Percentiles rank a stretch among this genome's conserved stretches.
Evolutionary conservation across 805 yeast genomes (phyloP).

Genomic region (Barnettozyma sp.): DNA sequence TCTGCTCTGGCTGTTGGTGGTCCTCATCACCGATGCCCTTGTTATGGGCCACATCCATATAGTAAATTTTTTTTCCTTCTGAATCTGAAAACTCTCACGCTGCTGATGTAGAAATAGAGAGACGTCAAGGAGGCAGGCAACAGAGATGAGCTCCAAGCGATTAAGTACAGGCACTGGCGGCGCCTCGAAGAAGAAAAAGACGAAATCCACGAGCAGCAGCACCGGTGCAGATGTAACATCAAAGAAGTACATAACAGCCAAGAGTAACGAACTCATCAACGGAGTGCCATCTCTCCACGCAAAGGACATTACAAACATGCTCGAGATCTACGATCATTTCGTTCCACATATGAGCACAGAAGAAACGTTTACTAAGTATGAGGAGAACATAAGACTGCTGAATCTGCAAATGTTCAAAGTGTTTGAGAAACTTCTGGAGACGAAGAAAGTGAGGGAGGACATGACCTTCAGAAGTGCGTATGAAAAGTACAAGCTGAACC

Average conservation of each 20-base stretch:
- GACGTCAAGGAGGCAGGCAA: slow-evolving; percentile 2
- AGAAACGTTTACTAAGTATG: slow-evolving; percentile 16
- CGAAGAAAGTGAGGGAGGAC: slow-evolving; percentile 20
- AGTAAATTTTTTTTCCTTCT: no score
- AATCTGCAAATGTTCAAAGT: slow-evolving; percentile 19
- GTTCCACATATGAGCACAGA: slow-evolving; percentile 18
- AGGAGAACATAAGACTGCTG: slow-evolving; percentile 17
- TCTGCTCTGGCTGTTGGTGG: no score
- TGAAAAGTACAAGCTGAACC: slow-evolving; percentile 40
- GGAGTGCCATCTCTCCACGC: slow-evolving; percentile 6
- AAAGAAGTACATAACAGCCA: slow-evolving; percentile 12
- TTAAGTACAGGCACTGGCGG: no score
- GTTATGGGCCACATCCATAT: no score
- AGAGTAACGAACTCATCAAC: slow-evolving; percentile 9
- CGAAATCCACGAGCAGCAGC: slow-evolving; percentile 7
- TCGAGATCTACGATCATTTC: slow-evolving; percentile 19
- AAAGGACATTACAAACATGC: slow-evolving; percentile 6
- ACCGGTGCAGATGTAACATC: slow-evolving; percentile 8
- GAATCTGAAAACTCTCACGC: no score
- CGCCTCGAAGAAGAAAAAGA: no score
- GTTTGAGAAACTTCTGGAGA: slow-evolving; percentile 20
- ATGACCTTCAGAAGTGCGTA: slow-evolving; percentile 61
- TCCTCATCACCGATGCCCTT: no score
- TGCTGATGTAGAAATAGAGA: no score
- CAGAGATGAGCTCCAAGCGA: slow-evolving; percentile 3